Evolutionary conservation across 2,329 filamentous ascomycete species (phyloP).

Genomic region (Sarocladium strictum): DNA sequence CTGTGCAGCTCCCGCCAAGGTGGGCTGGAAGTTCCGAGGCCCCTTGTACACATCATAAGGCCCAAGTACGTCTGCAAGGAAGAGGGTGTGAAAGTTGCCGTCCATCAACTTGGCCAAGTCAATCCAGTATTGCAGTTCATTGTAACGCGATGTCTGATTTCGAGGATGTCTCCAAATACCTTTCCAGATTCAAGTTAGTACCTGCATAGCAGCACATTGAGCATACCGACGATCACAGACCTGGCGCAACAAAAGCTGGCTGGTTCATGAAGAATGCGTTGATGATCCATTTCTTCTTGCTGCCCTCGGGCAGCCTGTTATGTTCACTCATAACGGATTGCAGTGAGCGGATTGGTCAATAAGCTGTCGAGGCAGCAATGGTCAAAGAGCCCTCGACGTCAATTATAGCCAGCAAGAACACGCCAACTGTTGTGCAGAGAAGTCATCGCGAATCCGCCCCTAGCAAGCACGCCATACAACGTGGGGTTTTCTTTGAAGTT

Average conservation of each 20-base stretch:
- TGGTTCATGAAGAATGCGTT: constrained; percentile 17
- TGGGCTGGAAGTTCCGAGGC: constrained; percentile 12
- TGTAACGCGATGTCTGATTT: constrained; percentile 17
- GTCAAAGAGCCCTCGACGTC: no score
- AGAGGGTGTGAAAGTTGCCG: constrained; percentile 43
- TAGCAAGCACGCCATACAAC: no score
- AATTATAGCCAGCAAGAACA: no score
- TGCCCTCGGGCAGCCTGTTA: no score
- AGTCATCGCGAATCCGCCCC: no score
- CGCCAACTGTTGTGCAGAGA: no score
- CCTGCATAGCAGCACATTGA: no score
- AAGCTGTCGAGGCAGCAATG: no score
- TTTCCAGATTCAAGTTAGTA: not conserved
- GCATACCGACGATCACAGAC: not conserved
- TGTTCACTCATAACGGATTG: no score
- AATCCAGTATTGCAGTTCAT: constrained; percentile 35
- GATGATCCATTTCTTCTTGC: constrained; percentile 15
- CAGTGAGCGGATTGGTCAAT: no score
- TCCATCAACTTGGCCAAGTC: constrained; percentile 39
- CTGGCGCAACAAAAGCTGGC: constrained; percentile 13
- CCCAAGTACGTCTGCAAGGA: constrained; percentile 43
- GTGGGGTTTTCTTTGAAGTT: no score
- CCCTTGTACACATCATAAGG: constrained; percentile 28
- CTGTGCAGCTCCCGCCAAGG: constrained; percentile 30
- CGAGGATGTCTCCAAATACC: constrained; percentile 17